A percentile compares a stretch with the other conserved stretches of the same genome.
These are phyloP conservation scores for Athelia psychrophila DNA, from an alignment of 1,284 basidiomycete species.

Conservation along the genomic window DNA sequence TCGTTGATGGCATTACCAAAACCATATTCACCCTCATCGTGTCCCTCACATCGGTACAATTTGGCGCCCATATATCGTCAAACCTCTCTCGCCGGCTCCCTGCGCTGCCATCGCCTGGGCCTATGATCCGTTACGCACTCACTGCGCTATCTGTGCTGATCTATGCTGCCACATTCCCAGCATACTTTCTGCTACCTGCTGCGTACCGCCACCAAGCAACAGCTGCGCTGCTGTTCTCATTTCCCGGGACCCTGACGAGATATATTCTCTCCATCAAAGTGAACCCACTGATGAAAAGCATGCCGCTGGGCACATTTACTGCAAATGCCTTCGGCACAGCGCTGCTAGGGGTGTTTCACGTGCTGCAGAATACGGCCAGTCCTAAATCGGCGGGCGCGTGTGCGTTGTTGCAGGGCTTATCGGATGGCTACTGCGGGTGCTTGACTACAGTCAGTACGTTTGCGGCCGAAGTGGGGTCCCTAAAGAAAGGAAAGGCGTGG, in stretches of 20 bases:
- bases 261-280: conserved; percentile 75
- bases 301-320: conserved; percentile 87
- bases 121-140: conserved; percentile 40
- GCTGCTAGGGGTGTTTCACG: conserved; percentile 69
- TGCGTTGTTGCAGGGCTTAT: conserved; percentile 74
- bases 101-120: conserved; percentile 35
- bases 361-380: conserved; percentile 56
- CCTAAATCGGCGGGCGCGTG: conserved; percentile 56
- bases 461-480: conserved; percentile 71
- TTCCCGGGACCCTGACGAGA: conserved; percentile 85
- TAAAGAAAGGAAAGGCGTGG: conserved; percentile 57
- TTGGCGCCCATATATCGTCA: conserved; percentile 55
- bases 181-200: conserved; percentile 76
- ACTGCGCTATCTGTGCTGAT: conserved; percentile 48
- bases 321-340: conserved; percentile 86
- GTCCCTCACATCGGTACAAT: conserved; percentile 61
- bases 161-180: conserved; percentile 68
- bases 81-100: conserved; percentile 39
- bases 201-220: conserved; percentile 77
- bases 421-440: conserved; percentile 94
- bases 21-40: conserved; percentile 77
- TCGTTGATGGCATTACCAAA: conserved; percentile 83
- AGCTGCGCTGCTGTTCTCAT: conserved; percentile 88
- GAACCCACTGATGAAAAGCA: conserved; percentile 60
- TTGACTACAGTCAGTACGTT: conserved; percentile 95